phyloP scores from a whole-genome alignment of 768 basidiomycete species.

The Paxillus ammoniavirescens region DNA sequence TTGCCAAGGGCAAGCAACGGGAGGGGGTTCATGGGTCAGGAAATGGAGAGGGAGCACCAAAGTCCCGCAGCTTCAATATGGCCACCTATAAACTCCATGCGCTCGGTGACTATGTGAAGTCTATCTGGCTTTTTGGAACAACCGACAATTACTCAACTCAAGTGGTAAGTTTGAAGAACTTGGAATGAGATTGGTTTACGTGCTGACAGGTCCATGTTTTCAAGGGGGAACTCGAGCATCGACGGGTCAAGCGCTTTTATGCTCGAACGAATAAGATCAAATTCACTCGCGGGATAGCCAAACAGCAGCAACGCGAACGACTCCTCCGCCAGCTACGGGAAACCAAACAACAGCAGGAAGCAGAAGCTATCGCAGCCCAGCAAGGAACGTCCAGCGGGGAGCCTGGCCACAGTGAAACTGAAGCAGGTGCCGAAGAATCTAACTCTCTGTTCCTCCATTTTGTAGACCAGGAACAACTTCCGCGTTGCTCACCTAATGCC shows the following conservation, averaged over 20 bases:
- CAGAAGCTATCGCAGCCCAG: no score
- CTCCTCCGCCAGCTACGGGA: background rate
- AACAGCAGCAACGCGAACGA: conserved; percentile 16
- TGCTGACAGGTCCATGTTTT: background rate
- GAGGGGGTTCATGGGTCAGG: background rate
- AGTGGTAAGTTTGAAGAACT: conserved; percentile 19
- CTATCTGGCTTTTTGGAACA: conserved; percentile 11
- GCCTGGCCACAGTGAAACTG: no score
- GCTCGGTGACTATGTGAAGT: conserved; percentile 12
- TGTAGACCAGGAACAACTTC: no score
- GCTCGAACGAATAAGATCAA: conserved; percentile 34
- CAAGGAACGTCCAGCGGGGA: background rate
- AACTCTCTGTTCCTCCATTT: no score
- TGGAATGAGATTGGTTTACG: background rate
- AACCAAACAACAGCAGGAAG: no score
- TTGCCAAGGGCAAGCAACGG: background rate
- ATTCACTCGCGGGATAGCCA: conserved; percentile 28
- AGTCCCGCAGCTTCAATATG: conserved; percentile 12
- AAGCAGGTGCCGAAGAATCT: no score
- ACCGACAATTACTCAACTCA: conserved; percentile 37
- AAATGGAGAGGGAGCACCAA: background rate
- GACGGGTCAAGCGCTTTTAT: conserved; percentile 37
- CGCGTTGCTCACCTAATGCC: background rate
- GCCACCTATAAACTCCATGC: conserved; percentile 17
- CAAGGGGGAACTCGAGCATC: conserved; percentile 37